Evolutionary conservation across 2,329 filamentous ascomycete species (phyloP).

Genomic region (Aspergillus sp.): DNA sequence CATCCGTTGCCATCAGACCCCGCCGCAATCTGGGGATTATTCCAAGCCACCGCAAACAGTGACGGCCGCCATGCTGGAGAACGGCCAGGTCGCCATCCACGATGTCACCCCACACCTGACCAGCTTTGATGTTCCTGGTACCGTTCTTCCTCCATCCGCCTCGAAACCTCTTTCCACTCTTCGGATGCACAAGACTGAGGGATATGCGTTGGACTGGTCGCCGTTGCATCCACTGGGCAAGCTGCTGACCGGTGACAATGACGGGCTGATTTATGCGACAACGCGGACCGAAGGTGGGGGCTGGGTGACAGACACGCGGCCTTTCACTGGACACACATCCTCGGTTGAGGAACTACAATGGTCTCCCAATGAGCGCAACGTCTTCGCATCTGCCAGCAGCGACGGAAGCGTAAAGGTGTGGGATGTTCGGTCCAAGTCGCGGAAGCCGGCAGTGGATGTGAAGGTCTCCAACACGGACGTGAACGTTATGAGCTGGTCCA

Average conservation of each 20-base stretch:
- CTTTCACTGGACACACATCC: slow-evolving; percentile 74
- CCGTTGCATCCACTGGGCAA: slow-evolving; percentile 70
- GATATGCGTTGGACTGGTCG: slow-evolving; percentile 97
- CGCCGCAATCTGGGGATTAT: slow-evolving; percentile 53
- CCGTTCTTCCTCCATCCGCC: slow-evolving; percentile 66
- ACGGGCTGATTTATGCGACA: slow-evolving; percentile 81
- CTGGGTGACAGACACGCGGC: slow-evolving; percentile 75
- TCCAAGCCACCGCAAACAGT: slow-evolving; percentile 69
- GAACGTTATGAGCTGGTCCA: slow-evolving; percentile 95
- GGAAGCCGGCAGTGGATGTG: slow-evolving; percentile 77
- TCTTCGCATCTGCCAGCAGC: slow-evolving; percentile 87
- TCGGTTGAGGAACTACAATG: slow-evolving; percentile 94
- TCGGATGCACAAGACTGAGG: slow-evolving; percentile 83
- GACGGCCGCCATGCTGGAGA: slow-evolving; percentile 88
- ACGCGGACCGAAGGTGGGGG: slow-evolving; percentile 78
- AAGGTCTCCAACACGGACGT: slow-evolving; percentile 77
- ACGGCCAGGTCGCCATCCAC: slow-evolving; percentile 79
- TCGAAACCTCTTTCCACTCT: slow-evolving; percentile 84
- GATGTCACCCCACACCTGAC: slow-evolving; percentile 83
- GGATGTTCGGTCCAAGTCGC: slow-evolving; percentile 86
- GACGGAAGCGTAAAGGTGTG: slow-evolving; percentile 94
- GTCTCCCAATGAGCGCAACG: slow-evolving; percentile 85
- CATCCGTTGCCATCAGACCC: slow-evolving; percentile 75
- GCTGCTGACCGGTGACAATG: slow-evolving; percentile 82
- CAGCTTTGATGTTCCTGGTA: slow-evolving; percentile 83